Evolutionary conservation across 148 eudicot genomes (phyloP).

Genomic region (Rhododendron molle): DNA sequence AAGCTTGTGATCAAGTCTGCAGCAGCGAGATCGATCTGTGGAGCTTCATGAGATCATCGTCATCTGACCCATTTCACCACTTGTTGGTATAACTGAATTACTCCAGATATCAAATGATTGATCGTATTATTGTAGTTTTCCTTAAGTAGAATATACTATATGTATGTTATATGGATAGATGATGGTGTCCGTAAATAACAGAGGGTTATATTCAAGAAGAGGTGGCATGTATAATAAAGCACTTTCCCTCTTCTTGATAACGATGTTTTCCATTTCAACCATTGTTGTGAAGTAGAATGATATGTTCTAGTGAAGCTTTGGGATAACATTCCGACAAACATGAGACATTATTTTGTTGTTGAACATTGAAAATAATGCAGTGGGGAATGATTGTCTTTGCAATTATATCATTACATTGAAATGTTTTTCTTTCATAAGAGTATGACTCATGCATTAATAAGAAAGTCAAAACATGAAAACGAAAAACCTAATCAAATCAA

Average conservation of each 20-base stretch:
- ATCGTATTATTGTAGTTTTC: neutral
- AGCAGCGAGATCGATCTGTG: neutral
- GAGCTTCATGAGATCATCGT: neutral
- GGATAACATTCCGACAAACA: neutral
- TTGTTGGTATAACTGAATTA: neutral
- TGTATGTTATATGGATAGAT: neutral
- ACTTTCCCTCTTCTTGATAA: neutral
- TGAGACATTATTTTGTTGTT: neutral
- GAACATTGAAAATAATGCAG: neutral
- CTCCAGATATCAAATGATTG: neutral
- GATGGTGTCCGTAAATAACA: neutral
- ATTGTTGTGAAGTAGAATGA: neutral
- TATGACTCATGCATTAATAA: neutral
- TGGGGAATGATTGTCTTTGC: neutral
- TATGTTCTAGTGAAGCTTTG: neutral
- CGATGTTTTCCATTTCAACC: neutral
- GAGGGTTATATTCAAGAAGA: neutral
- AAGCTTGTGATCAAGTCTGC: neutral
- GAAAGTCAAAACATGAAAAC: neutral
- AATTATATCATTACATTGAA: neutral
- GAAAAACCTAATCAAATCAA: neutral
- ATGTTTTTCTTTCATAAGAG: neutral
- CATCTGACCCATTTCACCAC: neutral
- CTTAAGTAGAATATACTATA: neutral
- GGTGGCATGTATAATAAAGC: neutral